Evolutionary conservation across 2,329 filamentous ascomycete genomes (phyloP).

Genomic region (Fusarium camptoceras): DNA sequence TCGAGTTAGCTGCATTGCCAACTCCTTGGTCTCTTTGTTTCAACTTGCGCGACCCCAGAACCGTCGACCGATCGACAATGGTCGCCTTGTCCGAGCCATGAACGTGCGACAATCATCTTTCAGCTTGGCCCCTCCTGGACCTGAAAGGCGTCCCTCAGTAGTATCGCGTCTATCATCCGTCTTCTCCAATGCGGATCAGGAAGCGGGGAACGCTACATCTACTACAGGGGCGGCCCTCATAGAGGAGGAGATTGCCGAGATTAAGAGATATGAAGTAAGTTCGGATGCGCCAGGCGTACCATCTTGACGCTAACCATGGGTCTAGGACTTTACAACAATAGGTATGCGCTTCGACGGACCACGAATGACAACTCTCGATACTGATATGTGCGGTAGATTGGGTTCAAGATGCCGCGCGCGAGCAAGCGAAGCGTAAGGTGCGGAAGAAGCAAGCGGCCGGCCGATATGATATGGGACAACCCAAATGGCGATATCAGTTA

Average conservation of each 20-base stretch:
- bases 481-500: slow-evolving; percentile 83
- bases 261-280: slow-evolving; percentile 90
- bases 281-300: background rate
- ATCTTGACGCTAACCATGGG: slow-evolving; percentile 47
- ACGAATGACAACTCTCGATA: slow-evolving; percentile 45
- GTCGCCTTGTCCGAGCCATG: slow-evolving; percentile 56
- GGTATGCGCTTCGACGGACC: slow-evolving; percentile 58
- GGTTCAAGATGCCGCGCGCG: slow-evolving; percentile 96
- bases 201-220: slow-evolving; percentile 61
- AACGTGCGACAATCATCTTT: slow-evolving; percentile 66
- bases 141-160: slow-evolving; percentile 65
- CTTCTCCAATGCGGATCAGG: slow-evolving; percentile 72
- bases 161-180: slow-evolving; percentile 75
- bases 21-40: background rate
- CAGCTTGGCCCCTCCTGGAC: slow-evolving; percentile 51
- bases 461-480: slow-evolving; percentile 75
- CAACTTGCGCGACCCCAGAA: slow-evolving; percentile 6
- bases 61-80: slow-evolving; percentile 52
- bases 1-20: background rate
- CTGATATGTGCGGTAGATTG: slow-evolving; percentile 71
- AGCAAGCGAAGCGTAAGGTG: slow-evolving; percentile 83
- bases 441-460: slow-evolving; percentile 78
- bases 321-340: slow-evolving; percentile 93
- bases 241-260: slow-evolving; percentile 95
- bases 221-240: slow-evolving; percentile 76